Evolutionary conservation across 2,329 filamentous ascomycete genomes (phyloP), one percentile per base, ranked within the genome.

Genomic region (Aureobasidium namibiae): DNA sequence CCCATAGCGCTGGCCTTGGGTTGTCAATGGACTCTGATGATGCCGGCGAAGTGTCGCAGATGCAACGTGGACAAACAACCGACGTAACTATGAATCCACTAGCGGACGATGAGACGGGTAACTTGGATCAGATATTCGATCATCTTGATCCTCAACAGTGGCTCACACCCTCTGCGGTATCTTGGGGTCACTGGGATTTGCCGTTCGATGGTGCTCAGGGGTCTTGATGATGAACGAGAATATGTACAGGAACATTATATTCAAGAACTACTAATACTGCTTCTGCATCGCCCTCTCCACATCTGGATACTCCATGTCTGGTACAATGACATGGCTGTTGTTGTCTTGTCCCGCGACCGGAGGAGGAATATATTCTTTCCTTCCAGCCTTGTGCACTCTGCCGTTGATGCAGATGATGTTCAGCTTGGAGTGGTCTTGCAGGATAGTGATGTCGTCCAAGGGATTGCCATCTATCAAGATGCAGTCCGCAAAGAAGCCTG

Each of bases 401-500:
- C 77, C 77, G 59, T 79, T 80, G 61, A 80, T 78, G 58, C 76
- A 69, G 31, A 79, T 78, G 16, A 77, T 65, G 61, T 78, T 73
- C 21, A 80, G 61, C 62, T 71, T 75, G 14, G 69, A 67, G 56
- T 75, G 73, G 26, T 78, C 71, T 61, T 79, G 76, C 3, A 78
- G 61, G 3, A 78, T 61, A 2, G 65, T 61, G 36, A 78, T 75
- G 60, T 78, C 68, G 18, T 75, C 67, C 42, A 78, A 56, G 1
- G 75, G 76, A 60, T 79, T 68, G 3, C 77, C 77, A 60, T 79
- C 72, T 2, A 80, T 74, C 4, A 80, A 65, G 42, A 80, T 74
- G 52, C 70, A 74, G 61, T 78, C 75, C 0, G 74, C 76, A 63
- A 70, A 76, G 61, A 74, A 74, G 0, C 76, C 74, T 2, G 69